Conservation (phyloP, 768 basidiomycete species). For the Mycena crocata region DNA sequence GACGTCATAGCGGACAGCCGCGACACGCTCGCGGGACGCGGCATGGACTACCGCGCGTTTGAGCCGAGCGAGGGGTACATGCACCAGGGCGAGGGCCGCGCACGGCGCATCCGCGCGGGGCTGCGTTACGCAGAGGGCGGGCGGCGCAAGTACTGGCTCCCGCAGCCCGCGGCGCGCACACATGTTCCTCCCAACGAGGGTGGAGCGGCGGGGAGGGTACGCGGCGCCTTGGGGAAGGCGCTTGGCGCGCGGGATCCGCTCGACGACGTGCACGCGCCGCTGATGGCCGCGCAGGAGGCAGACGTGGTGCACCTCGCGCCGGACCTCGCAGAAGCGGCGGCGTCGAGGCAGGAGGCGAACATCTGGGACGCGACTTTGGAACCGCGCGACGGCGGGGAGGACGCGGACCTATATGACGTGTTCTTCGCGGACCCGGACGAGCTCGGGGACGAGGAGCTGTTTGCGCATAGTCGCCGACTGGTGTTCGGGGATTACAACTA, state of each 20-base stretch:
- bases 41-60: slow-evolving; percentile 96
- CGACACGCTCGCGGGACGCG: slow-evolving; percentile 86
- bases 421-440: slow-evolving; percentile 78
- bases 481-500: slow-evolving; percentile 94
- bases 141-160: slow-evolving; percentile 95
- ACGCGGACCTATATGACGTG: slow-evolving; percentile 68
- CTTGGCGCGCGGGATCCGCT: slow-evolving; percentile 56
- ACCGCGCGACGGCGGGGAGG: slow-evolving; percentile 42
- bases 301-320: slow-evolving; percentile 74
- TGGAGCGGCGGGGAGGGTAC: slow-evolving; percentile 54
- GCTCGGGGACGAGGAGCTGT: slow-evolving; percentile 77
- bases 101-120: slow-evolving; percentile 90
- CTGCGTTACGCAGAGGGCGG: slow-evolving; percentile 94
- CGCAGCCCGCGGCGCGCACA: slow-evolving; percentile 63
- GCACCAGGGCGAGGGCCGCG: slow-evolving; percentile 89
- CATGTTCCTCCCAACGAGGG: too few species aligned
- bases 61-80: slow-evolving; percentile 95
- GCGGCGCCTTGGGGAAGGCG: slow-evolving; percentile 53
- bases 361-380: slow-evolving; percentile 53
- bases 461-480: slow-evolving; percentile 78
- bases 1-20: slow-evolving; percentile 91
- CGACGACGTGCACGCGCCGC: slow-evolving; percentile 79
- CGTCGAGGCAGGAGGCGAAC: slow-evolving; percentile 45
- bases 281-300: slow-evolving; percentile 72
- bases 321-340: slow-evolving; percentile 58